Evolutionary conservation across 1,139 yeast genomes (phyloP).

Genomic region (Suhomyces kunorum): DNA sequence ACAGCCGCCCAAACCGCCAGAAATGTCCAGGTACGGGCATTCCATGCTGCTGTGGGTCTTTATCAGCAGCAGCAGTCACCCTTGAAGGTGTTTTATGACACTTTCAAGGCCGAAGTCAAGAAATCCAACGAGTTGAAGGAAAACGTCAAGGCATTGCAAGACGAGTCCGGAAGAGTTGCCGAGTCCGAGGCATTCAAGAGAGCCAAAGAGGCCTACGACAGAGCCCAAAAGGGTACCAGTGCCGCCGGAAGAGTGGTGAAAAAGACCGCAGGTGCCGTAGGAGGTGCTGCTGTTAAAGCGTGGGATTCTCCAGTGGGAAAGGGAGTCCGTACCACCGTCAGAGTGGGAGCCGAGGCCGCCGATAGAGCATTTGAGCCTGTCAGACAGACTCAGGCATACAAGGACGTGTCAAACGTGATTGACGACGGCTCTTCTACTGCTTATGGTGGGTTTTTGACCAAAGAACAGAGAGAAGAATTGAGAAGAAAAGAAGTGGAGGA

Average conservation of each 20-base stretch:
- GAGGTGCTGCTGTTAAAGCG: conserved; percentile 84
- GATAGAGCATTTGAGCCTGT: conserved; percentile 94
- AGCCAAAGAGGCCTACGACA: conserved; percentile 90
- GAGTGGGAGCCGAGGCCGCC: conserved; percentile 75
- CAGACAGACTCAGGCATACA: conserved; percentile 84
- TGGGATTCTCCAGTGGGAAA: conserved; percentile 97
- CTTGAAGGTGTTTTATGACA: conserved; percentile 86
- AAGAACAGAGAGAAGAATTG: conserved; percentile 76
- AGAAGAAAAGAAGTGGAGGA: conserved; percentile 64
- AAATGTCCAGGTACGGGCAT: conserved; percentile 10
- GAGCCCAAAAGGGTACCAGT: conserved; percentile 76
- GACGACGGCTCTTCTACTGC: conserved; percentile 88
- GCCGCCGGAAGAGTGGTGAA: conserved; percentile 83
- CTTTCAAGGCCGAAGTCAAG: conserved; percentile 88
- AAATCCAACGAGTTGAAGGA: conserved; percentile 88
- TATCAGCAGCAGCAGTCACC: conserved; percentile 62
- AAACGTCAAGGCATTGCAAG: conserved; percentile 91
- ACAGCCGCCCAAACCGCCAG: conserved; percentile 3
- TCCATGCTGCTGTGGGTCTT: conserved; percentile 14
- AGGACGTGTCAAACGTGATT: conserved; percentile 83
- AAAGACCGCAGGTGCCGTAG: conserved; percentile 93
- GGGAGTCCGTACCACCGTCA: conserved; percentile 80
- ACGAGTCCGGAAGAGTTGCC: conserved; percentile 92
- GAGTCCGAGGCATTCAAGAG: conserved; percentile 91
- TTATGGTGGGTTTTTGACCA: conserved; percentile 90